These are phyloP conservation scores for Powellomyces hirtus DNA, from an alignment of 192 early-diverging fungal genomes.

Conservation along the genomic window DNA sequence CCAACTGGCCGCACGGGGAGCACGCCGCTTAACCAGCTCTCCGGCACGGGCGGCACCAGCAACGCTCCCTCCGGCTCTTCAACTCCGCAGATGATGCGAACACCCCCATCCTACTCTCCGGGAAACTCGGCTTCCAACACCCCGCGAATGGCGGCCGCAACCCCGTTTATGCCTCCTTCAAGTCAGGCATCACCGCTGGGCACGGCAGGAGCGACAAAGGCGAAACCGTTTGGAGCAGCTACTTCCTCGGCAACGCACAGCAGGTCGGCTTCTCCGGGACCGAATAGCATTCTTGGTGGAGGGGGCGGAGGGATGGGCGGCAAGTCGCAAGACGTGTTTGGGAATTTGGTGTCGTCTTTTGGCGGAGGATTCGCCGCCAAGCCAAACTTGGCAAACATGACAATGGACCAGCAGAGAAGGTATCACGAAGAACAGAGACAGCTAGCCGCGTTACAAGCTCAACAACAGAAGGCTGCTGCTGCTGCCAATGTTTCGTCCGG, in stretches of 20 bases:
- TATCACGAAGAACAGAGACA: conserved; percentile 14
- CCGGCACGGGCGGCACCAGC: not conserved
- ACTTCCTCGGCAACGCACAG: not conserved
- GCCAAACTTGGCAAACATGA: conserved; percentile 2
- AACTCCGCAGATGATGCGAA: not conserved
- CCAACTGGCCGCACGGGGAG: conserved; percentile 7
- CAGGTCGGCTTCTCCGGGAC: conserved; percentile 17
- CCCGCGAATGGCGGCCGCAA: conserved; percentile 14
- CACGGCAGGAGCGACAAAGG: not conserved
- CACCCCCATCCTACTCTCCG: conserved; percentile 16
- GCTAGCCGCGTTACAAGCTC: not conserved
- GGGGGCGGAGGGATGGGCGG: not conserved
- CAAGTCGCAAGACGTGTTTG: conserved; percentile 24
- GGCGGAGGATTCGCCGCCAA: conserved; percentile 9
- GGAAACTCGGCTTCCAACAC: not conserved
- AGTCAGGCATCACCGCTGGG: not conserved
- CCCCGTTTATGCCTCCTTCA: conserved; percentile 1
- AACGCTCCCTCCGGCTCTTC: not conserved
- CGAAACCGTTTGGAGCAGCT: not conserved
- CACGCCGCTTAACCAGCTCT: conserved; percentile 20
- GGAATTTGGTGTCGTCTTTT: conserved; percentile 28
- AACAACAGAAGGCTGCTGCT: conserved; percentile 6
- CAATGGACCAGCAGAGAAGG: conserved; percentile 23
- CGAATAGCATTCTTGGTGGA: not conserved
- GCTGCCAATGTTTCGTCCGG: too few relatives aligned